Base-by-base conservation (phyloP, 768 basidiomycete genomes). In the Melanogaster broomeanus region DNA sequence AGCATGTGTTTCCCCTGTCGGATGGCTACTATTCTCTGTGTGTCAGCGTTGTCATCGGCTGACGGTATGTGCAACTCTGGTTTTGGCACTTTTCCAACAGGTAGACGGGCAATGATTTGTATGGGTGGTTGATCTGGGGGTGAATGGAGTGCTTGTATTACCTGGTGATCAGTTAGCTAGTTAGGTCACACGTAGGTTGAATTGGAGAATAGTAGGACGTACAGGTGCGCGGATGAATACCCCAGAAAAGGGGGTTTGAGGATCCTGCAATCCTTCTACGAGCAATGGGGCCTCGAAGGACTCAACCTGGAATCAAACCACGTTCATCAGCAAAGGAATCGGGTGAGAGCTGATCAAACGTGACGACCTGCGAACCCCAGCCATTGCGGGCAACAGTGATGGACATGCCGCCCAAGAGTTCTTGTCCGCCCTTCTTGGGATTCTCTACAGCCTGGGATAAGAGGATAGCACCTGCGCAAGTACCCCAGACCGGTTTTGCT, bases 191-290 rank as follows among this genome's bases (percentile, higher is more conserved):
- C 19, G 18, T 24, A 21, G 7, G 31, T 2, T 27, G 2, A 16
- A 31, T 15, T 11, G 7, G 10, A 25, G 40, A 45, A 33, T 31
- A 43, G 19, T 30, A 21, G 39, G 9, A 73, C 84, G 38, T 63
- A 87, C 90, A 1, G 95, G 95, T 42, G 95, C 95, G 38, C 95
- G 90, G 60, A 98, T 98, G 72, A 98, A 98, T 40, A 97, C 79
- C 0, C 90, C 91, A 18, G 78, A 82, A 65, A 93, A 95, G 0
- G 89, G 81, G 15, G 65, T 61, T 2, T 80, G 70, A 1, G 88
- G 67, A 48, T 89, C 70, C 28, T 77, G 74, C 19, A 97, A 72
- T 38, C 80, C 82, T 8, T 76, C 74, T 4, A 94, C 84, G 13
- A 73, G 66, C 7, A 98, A 72, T 1, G 84, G 79, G 2, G 83